These are phyloP conservation scores for Eimeria brunetti DNA, from an alignment of 169 alveolate genomes.

Conservation along the genomic window DNA sequence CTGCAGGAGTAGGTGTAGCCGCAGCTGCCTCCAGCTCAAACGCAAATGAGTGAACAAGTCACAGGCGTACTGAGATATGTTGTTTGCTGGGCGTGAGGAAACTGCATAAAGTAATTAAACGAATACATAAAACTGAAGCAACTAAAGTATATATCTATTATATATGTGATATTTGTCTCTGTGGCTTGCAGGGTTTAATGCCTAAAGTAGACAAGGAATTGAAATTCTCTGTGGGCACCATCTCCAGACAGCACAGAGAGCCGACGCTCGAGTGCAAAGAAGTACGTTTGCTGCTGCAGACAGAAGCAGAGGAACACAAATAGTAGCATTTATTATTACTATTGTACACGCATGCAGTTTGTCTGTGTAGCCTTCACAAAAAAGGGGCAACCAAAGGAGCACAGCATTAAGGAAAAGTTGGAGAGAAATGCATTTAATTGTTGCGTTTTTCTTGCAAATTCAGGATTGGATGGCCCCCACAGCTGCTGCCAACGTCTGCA, in stretches of 20 bases:
- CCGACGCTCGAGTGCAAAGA: constrained; percentile 55
- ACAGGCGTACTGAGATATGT: neutral
- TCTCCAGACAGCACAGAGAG: neutral
- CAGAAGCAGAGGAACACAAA: neutral
- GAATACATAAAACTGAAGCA: neutral
- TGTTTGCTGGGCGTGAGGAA: neutral
- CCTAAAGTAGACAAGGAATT: constrained; percentile 22
- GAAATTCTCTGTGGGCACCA: constrained; percentile 16
- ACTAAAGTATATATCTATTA: neutral
- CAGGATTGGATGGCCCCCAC: constrained; percentile 69
- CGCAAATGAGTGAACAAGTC: neutral
- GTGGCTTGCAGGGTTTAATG: constrained; percentile 54
- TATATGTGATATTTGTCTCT: neutral
- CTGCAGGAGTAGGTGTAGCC: neutral
- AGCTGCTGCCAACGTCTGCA: constrained; percentile 36
- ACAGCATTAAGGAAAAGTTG: neutral
- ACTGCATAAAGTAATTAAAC: neutral
- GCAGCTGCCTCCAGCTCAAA: neutral
- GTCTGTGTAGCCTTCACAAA: too few relatives aligned
- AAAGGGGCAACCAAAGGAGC: neutral
- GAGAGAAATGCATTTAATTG: neutral
- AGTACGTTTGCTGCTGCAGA: neutral
- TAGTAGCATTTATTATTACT: too few relatives aligned
- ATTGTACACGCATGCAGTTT: neutral
- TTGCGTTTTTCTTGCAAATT: neutral